A percentile compares a stretch with the other conserved stretches of the same genome.
Conservation (phyloP, 495 filamentous ascomycete genomes). For the Tuber borchii region DNA sequence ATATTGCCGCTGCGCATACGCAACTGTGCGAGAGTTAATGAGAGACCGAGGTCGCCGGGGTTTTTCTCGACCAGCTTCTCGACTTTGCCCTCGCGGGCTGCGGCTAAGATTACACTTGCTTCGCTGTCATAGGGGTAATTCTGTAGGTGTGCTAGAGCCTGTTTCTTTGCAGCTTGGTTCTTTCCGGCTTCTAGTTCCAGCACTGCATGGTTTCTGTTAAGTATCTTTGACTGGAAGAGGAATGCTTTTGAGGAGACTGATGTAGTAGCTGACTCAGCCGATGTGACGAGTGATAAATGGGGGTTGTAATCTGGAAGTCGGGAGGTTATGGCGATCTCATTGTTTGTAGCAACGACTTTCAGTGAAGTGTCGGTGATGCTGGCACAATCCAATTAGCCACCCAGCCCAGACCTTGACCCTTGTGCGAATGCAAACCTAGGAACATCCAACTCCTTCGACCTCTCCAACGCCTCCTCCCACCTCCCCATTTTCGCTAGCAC, state of each 20-base stretch:
- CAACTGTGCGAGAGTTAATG: conserved; percentile 77
- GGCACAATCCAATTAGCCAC: conserved; percentile 41
- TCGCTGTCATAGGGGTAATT: conserved; percentile 20
- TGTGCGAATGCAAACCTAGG: conserved; percentile 51
- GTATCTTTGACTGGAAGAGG: conserved; percentile 61
- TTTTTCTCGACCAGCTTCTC: conserved; percentile 62
- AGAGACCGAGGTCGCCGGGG: conserved; percentile 75
- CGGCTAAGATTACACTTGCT: conserved; percentile 60
- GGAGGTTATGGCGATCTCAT: conserved; percentile 54
- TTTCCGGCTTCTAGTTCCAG: conserved; percentile 75
- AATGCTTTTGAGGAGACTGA: conserved; percentile 49
- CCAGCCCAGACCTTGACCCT: background rate
- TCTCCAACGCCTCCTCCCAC: conserved; percentile 60
- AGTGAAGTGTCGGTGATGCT: conserved; percentile 76
- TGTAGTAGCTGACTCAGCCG: conserved; percentile 52
- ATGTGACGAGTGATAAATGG: conserved; percentile 57
- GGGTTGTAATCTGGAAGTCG: conserved; percentile 60
- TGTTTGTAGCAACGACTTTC: conserved; percentile 70
- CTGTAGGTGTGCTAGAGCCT: conserved; percentile 44
- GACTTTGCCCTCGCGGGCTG: conserved; percentile 75
- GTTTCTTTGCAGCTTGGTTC: conserved; percentile 56
- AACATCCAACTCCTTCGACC: conserved; percentile 59
- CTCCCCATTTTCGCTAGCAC: conserved; percentile 67
- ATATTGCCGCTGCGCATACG: conserved; percentile 70
- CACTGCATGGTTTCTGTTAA: conserved; percentile 62